Evolutionary conservation across 2,329 filamentous ascomycete species (phyloP).

Genomic region (Trichoderma aggressivum): DNA sequence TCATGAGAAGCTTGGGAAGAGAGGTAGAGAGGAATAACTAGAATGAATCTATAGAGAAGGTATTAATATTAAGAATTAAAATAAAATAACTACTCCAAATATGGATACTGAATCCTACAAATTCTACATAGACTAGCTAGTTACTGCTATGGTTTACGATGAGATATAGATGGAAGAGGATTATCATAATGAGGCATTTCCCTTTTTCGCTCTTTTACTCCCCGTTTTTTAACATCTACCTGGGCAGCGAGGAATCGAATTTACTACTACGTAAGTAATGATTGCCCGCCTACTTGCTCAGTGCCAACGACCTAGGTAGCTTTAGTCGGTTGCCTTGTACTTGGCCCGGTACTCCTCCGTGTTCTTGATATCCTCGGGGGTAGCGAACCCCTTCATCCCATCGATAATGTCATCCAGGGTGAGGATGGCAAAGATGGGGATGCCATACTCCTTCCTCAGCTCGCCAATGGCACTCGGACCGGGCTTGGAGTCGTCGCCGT

Average conservation of each 20-base stretch:
- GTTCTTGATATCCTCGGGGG: slow-evolving; percentile 59
- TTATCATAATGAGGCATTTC: not conserved
- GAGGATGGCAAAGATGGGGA: slow-evolving; percentile 80
- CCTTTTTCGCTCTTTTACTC: not conserved
- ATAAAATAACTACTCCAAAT: not conserved
- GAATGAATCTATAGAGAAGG: not conserved
- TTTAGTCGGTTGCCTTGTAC: slow-evolving; percentile 59
- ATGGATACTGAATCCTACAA: not conserved
- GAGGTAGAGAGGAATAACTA: not conserved
- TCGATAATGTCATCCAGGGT: slow-evolving; percentile 80
- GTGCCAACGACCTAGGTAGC: not conserved
- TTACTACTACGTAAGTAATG: not conserved
- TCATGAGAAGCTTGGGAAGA: not conserved
- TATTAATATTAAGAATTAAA: not conserved
- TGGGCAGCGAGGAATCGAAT: not conserved
- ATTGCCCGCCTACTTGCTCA: not conserved
- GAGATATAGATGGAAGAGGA: not conserved
- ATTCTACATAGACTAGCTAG: not conserved
- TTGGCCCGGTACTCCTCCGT: slow-evolving; percentile 71
- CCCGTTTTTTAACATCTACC: not conserved
- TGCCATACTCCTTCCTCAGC: slow-evolving; percentile 75
- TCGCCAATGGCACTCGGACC: slow-evolving; percentile 81
- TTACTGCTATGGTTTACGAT: not conserved
- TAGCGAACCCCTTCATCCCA: slow-evolving; percentile 60
- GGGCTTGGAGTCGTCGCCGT: slow-evolving; percentile 63